phyloP scores from a whole-genome alignment of 495 filamentous ascomycete species.

The Elasticomyces elasticus region DNA sequence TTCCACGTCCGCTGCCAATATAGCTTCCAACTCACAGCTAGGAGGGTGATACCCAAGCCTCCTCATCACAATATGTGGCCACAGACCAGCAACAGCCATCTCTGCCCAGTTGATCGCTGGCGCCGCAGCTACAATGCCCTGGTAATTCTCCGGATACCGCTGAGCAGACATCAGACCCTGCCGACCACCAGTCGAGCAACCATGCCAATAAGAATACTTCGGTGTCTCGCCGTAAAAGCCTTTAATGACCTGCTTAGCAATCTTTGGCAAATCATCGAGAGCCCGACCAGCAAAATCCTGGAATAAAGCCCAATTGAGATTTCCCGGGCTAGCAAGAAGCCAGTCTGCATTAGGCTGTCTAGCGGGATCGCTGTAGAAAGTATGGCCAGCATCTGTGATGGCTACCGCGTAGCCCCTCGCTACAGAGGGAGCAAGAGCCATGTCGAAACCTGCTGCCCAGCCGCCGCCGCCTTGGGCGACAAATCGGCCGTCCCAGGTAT shows the following conservation, averaged over 20 bases:
- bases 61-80: slow-evolving; percentile 28
- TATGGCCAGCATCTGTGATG: slow-evolving; percentile 21
- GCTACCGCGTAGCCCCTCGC: slow-evolving; percentile 12
- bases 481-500: slow-evolving; percentile 37
- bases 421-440: slow-evolving; percentile 10
- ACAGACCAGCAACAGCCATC: slow-evolving; percentile 22
- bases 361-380: background rate
- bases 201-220: slow-evolving; percentile 25
- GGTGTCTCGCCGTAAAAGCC: slow-evolving; percentile 20
- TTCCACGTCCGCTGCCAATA: slow-evolving; percentile 24
- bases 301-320: slow-evolving; percentile 23
- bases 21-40: slow-evolving; percentile 24
- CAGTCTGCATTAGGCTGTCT: slow-evolving; percentile 16
- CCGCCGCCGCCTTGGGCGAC: slow-evolving; percentile 22
- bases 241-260: slow-evolving; percentile 22
- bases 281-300: slow-evolving; percentile 25
- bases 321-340: slow-evolving; percentile 25
- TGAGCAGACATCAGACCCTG: slow-evolving; percentile 24
- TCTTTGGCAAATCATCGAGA: slow-evolving; percentile 17
- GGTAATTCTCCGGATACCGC: slow-evolving; percentile 21
- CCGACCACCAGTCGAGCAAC: slow-evolving; percentile 27
- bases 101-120: slow-evolving; percentile 30
- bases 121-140: slow-evolving; percentile 25
- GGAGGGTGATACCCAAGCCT: slow-evolving; percentile 12
- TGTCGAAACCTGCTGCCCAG: slow-evolving; percentile 6